Evolutionary conservation across 2,329 filamentous ascomycete genomes (phyloP), one percentile per base, ranked within the genome.

Genomic region (Colletotrichum gloeosporioides): DNA sequence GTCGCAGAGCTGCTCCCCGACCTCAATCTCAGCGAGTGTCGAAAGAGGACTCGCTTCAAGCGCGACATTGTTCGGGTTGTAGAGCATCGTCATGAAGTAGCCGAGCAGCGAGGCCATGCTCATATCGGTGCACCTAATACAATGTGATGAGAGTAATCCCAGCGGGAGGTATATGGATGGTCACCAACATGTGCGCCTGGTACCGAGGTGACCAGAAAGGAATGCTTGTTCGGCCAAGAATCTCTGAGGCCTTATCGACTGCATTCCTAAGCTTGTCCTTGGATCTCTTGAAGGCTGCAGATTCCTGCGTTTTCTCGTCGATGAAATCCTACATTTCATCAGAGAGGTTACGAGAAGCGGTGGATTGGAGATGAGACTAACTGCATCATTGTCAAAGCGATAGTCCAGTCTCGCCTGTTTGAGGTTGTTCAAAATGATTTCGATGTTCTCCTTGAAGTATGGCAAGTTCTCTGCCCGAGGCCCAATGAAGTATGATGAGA

Each of bases 21-120:
- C 87, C 53, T 84, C 81, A 7, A 87, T 83, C 76, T 89, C 88
- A 6, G 85, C 83, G 4, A 87, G 72, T 0, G 87, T 89, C 1
- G 86, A 85, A 15, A 88, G 77, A 1, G 88, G 88, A 57, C 86
- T 88, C 2, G 84, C 87, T 74, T 89, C 88, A 0, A 87, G 78
- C 2, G 87, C 82, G 2, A 89, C 85, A 44, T 89, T 89, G 80
- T 89, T 89, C 0, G 87, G 87, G 64, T 89, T 89, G 74, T 88
- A 89, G 29, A 89, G 39, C 87, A 89, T 89, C 0, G 87, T 87
- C 82, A 87, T 87, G 32, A 88, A 86, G 78, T 88, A 88, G 1
- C 87, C 87, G 4, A 88, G 80, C 4, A 88, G 69, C 2, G 84
- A 82, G 0, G 87, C 81, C 85, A 88, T 88, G 63, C 80, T 84